A percentile compares a stretch with the other conserved stretches of the same genome.
phyloP scores from a whole-genome alignment of 352 stramenopile species.

The Globisporangium camurandrum region DNA sequence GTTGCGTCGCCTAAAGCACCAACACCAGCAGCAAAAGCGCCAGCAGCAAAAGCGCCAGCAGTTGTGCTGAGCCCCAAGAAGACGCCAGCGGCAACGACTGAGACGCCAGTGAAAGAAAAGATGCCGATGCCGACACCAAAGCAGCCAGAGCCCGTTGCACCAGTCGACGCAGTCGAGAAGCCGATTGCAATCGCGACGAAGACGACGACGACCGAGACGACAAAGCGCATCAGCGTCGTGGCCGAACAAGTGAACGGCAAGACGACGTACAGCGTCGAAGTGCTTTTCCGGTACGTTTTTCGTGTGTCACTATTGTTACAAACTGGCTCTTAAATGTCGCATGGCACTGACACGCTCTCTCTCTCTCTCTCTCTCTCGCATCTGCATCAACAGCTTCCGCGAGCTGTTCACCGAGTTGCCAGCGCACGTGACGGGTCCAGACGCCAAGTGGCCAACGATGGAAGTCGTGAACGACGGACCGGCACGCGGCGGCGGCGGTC shows the following conservation, averaged over 20 bases:
- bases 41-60: not conserved
- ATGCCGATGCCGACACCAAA: too few species aligned
- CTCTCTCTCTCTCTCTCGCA: too few species aligned
- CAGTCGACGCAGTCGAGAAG: slow-evolving; percentile 6
- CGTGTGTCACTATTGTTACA: too few species aligned
- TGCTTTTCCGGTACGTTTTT: slow-evolving; percentile 42
- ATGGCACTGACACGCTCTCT: too few species aligned
- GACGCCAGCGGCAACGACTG: slow-evolving; percentile 2
- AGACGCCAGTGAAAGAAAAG: too few species aligned
- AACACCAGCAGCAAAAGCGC: not conserved
- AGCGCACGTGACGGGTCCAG: slow-evolving; percentile 19
- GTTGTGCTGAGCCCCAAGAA: slow-evolving; percentile 1
- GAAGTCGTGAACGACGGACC: slow-evolving; percentile 57
- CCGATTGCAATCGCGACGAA: slow-evolving; percentile 6
- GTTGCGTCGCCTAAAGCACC: not conserved
- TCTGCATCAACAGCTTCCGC: slow-evolving; percentile 39
- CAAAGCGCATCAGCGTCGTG: slow-evolving; percentile 25
- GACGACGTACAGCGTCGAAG: slow-evolving; percentile 44
- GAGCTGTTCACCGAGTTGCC: slow-evolving; percentile 52
- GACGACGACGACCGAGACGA: slow-evolving; percentile 1
- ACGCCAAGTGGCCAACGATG: slow-evolving; percentile 62
- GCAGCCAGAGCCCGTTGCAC: slow-evolving; percentile 7
- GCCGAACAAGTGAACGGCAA: slow-evolving; percentile 33
- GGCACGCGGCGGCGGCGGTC: slow-evolving; percentile 27
- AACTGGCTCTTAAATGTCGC: too few species aligned